These are phyloP conservation scores for Termitomyces sp. DNA, from an alignment of 768 basidiomycete species.

Conservation along the genomic window DNA sequence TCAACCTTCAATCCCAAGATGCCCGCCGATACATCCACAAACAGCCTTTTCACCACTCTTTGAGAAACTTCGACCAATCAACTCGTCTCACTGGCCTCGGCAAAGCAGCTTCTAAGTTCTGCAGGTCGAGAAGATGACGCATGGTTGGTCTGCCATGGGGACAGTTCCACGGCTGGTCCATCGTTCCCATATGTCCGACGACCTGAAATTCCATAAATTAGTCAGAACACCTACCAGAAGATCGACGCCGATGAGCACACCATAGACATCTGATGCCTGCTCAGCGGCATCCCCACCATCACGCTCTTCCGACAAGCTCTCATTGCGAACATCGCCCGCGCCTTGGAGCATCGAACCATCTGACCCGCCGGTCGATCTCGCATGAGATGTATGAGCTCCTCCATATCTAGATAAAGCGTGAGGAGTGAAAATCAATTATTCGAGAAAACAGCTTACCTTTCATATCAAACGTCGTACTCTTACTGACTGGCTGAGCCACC, in stretches of 20 bases:
- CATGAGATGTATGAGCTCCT: constrained; percentile 87
- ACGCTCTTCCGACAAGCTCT: constrained; percentile 94
- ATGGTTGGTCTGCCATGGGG: constrained; percentile 85
- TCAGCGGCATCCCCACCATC: constrained; percentile 90
- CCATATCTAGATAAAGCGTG: constrained; percentile 59
- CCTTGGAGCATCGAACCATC: constrained; percentile 91
- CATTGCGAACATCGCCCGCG: constrained; percentile 93
- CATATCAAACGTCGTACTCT: constrained; percentile 83
- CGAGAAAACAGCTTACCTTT: constrained; percentile 51
- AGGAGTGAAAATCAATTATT: neutral
- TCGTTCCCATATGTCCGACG: constrained; percentile 76
- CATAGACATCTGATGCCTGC: constrained; percentile 66
- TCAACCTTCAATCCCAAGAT: neutral
- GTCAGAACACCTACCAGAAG: neutral
- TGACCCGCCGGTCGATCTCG: constrained; percentile 71
- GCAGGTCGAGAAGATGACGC: constrained; percentile 65
- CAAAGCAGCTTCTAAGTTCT: neutral
- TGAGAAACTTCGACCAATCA: neutral
- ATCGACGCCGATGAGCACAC: constrained; percentile 33
- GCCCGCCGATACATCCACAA: neutral
- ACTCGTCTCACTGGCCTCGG: neutral
- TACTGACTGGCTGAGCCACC: constrained; percentile 85
- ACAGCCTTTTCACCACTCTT: neutral
- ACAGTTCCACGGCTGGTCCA: constrained; percentile 86
- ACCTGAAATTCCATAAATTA: constrained; percentile 37